Evolutionary conservation across 2,329 filamentous ascomycete genomes (phyloP).

Genomic region (Emergomyces africanus): DNA sequence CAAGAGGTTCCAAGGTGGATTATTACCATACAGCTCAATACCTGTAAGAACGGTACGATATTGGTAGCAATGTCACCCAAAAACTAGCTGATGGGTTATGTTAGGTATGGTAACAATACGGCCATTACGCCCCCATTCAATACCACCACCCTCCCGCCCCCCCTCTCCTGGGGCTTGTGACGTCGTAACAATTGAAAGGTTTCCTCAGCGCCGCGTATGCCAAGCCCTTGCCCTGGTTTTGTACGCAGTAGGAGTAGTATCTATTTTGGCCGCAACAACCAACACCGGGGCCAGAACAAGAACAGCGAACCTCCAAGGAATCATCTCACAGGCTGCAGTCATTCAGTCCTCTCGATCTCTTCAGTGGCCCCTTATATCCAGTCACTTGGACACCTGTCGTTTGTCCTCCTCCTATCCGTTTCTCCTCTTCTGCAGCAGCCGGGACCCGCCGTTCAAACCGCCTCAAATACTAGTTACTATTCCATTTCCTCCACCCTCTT

Average conservation of each 20-base stretch:
- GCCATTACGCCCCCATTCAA: not conserved
- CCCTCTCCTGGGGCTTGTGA: not conserved
- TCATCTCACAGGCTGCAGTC: not conserved
- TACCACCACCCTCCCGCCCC: not conserved
- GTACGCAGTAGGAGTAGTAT: too few species aligned
- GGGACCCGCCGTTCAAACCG: not conserved
- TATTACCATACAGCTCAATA: not conserved
- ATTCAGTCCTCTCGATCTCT: not conserved
- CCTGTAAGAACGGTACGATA: not conserved
- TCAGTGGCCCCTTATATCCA: not conserved
- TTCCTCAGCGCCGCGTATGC: not conserved
- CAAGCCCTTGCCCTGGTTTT: not conserved
- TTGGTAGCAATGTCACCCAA: not conserved
- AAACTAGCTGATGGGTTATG: not conserved
- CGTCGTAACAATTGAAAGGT: not conserved
- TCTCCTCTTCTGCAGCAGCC: not conserved
- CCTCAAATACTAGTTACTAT: too few species aligned
- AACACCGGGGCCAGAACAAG: too few species aligned
- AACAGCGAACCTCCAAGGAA: not conserved
- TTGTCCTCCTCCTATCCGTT: not conserved
- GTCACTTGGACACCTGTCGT: not conserved
- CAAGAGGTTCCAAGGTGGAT: not conserved
- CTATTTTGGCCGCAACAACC: not conserved
- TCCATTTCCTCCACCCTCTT: not conserved
- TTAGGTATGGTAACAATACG: not conserved